These are phyloP conservation scores for Bassia scoparia DNA, from an alignment of 148 eudicot genomes.

Conservation along the genomic window DNA sequence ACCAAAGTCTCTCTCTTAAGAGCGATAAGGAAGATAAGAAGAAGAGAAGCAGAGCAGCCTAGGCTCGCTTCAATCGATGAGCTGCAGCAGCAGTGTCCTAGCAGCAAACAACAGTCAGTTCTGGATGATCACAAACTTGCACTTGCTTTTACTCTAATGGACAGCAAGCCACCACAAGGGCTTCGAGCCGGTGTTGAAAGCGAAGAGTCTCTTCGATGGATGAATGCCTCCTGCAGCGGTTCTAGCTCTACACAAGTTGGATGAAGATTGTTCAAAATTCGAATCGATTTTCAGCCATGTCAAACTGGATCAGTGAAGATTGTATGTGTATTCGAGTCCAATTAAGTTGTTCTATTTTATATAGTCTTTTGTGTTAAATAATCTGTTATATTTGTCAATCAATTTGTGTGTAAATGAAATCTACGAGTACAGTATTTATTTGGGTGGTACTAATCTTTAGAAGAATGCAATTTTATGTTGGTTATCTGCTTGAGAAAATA, in stretches of 20 bases:
- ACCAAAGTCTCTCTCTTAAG: slow-evolving; percentile 29
- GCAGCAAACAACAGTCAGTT: not conserved
- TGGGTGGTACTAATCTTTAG: too few relatives aligned
- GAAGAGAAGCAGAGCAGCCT: not conserved
- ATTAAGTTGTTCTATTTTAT: too few relatives aligned
- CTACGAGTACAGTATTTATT: too few relatives aligned
- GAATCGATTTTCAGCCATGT: too few relatives aligned
- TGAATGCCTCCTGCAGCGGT: too few relatives aligned
- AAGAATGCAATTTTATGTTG: too few relatives aligned
- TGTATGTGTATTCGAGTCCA: too few relatives aligned
- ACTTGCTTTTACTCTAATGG: not conserved
- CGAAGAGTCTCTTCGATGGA: not conserved
- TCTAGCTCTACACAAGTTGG: too few relatives aligned
- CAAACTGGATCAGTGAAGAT: too few relatives aligned
- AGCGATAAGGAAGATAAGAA: too few relatives aligned
- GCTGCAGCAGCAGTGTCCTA: slow-evolving; percentile 7
- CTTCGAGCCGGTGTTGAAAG: not conserved
- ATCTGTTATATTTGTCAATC: not conserved
- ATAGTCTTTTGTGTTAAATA: not conserved
- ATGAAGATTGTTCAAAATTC: too few relatives aligned
- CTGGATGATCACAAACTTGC: not conserved
- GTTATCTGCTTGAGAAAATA: too few relatives aligned
- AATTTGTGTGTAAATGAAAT: not conserved
- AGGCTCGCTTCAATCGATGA: not conserved
- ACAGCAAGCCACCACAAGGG: not conserved